Base-by-base conservation (phyloP, 2,329 filamentous ascomycete species). In the Zymoseptoria passerinii region DNA sequence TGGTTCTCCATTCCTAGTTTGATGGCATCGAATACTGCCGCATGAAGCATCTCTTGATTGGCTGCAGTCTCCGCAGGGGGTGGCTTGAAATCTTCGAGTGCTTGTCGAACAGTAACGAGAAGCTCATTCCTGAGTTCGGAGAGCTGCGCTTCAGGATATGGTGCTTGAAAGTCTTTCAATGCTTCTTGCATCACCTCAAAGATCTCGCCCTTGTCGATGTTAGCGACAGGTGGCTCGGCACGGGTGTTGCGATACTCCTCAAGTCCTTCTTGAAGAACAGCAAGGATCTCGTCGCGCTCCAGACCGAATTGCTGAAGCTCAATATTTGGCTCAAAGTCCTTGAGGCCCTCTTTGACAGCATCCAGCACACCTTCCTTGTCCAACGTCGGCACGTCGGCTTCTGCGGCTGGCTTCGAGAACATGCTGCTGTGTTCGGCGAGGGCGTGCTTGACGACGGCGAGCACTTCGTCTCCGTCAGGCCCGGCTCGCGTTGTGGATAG, bases 321-420 rank as follows among this genome's bases (percentile, higher is more conserved):
- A 54, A 96, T 90, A 67, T 96, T 90, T 0, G 92, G 92, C 74
- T 95, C 95, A 75, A 95, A 95, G 56, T 86, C 89, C 70, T 96
- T 92, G 84, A 91, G 95, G 0, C 92, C 92, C 66, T 96, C 91
- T 65, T 86, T 86, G 13, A 97, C 88, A 2, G 92, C 91, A 28
- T 88, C 82, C 1, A 97, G 82, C 40, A 97, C 89, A 59, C 95
- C 90, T 53, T 96, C 90, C 75, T 76, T 44, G 74, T 77, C 52
- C 73, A 76, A 54, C 78, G 72, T 64, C 2, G 78, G 9, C 18
- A 58, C 54, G 52, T 55, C 61, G 44, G 64, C 65, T 6, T 61
- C 56, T 28, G 66, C 66, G 27, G 58, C 49, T 35, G 66, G 63
- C 5, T 61, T 59, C 49, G 66, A 65, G 20, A 60, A 54, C 49